phyloP scores from a whole-genome alignment of 768 basidiomycete species.

The Dioszegia crocea region DNA sequence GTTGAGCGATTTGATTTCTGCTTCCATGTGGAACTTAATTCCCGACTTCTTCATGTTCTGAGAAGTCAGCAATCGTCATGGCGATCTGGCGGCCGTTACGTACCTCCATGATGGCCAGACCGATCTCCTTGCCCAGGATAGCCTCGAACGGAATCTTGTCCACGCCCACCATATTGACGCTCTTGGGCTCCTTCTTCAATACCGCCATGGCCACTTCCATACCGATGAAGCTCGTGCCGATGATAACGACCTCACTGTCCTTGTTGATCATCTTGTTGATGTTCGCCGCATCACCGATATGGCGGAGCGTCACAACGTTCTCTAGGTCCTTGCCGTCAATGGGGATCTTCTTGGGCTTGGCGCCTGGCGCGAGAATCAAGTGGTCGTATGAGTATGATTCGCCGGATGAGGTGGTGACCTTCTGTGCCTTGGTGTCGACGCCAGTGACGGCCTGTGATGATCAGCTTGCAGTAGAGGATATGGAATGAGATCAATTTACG shows the following conservation, averaged over 20 bases:
- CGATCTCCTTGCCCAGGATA: slow-evolving; percentile 77
- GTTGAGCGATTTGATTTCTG: slow-evolving; percentile 64
- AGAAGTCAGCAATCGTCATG: slow-evolving; percentile 3
- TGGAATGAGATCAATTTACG: slow-evolving; percentile 17
- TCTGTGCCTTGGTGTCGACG: slow-evolving; percentile 62
- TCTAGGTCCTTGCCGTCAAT: slow-evolving; percentile 68
- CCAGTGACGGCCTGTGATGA: slow-evolving; percentile 59
- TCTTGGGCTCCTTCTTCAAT: slow-evolving; percentile 67
- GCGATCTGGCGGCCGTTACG: neutral
- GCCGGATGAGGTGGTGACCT: slow-evolving; percentile 63
- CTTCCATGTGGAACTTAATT: slow-evolving; percentile 75
- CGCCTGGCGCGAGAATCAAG: slow-evolving; percentile 75
- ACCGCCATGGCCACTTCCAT: slow-evolving; percentile 74
- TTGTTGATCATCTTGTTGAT: slow-evolving; percentile 52
- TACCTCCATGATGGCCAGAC: slow-evolving; percentile 71
- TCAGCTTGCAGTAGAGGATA: neutral
- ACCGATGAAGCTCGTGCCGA: slow-evolving; percentile 86
- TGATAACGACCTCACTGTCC: slow-evolving; percentile 76
- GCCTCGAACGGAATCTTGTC: slow-evolving; percentile 73
- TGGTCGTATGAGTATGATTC: slow-evolving; percentile 64
- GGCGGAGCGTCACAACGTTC: slow-evolving; percentile 73
- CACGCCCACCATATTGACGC: slow-evolving; percentile 79
- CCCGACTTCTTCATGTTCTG: slow-evolving; percentile 78
- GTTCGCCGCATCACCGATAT: slow-evolving; percentile 65
- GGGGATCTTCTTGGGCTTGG: slow-evolving; percentile 67